These are phyloP conservation scores for Neurospora sp. DNA, from an alignment of 495 filamentous ascomycete genomes.

Conservation along the genomic window DNA sequence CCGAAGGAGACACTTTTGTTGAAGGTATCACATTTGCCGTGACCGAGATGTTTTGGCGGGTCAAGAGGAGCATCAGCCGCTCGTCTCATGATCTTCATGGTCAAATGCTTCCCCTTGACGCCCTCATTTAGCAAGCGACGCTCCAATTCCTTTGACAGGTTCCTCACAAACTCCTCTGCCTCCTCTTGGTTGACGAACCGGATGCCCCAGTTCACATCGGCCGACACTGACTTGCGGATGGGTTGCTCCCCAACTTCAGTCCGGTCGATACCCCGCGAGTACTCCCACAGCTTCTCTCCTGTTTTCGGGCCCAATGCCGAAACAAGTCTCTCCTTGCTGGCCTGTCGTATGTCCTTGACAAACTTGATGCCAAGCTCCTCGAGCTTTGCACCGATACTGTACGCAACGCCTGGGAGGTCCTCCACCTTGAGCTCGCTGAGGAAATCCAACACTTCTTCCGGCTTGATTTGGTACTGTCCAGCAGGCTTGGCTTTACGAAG, in stretches of 20 bases:
- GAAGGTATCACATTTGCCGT: constrained; percentile 88
- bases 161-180: constrained; percentile 79
- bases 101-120: constrained; percentile 78
- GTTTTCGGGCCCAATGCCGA: constrained; percentile 79
- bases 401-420: constrained; percentile 78
- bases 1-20: constrained; percentile 79
- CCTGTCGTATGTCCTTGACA: constrained; percentile 69
- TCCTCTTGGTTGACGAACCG: constrained; percentile 83
- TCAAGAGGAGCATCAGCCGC: constrained; percentile 80
- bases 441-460: constrained; percentile 65
- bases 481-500: constrained; percentile 89
- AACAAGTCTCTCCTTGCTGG: constrained; percentile 63
- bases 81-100: constrained; percentile 86
- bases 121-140: constrained; percentile 68
- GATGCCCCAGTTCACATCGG: constrained; percentile 97
- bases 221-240: constrained; percentile 80
- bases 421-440: constrained; percentile 66
- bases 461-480: constrained; percentile 78
- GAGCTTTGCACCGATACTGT: constrained; percentile 71
- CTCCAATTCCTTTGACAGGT: constrained; percentile 72
- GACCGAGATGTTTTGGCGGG: constrained; percentile 87
- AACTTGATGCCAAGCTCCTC: constrained; percentile 76
- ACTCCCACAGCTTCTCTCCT: constrained; percentile 84
- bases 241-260: constrained; percentile 76
- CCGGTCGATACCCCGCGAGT: constrained; percentile 78